These are phyloP conservation scores for Emericellopsis cladophorae DNA, from an alignment of 2,329 filamentous ascomycete species.

Conservation along the genomic window DNA sequence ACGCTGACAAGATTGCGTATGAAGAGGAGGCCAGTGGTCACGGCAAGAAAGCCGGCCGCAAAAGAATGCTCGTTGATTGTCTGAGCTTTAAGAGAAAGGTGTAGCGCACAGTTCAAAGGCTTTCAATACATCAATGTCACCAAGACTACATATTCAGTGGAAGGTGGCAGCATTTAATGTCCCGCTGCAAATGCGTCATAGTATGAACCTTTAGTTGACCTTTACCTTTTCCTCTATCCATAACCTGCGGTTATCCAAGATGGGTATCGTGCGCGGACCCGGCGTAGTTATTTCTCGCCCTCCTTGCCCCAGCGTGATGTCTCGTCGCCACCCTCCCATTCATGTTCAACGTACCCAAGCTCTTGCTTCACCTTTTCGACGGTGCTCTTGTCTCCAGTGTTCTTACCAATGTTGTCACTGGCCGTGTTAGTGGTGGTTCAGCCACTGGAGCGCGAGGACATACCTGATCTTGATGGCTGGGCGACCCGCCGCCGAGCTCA, in stretches of 20 bases:
- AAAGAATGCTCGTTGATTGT: constrained; percentile 18
- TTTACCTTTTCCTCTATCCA: too few species aligned
- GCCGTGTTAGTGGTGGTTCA: background rate
- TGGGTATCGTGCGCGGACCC: too few species aligned
- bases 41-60: constrained; percentile 13
- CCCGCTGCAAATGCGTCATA: too few species aligned
- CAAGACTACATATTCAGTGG: too few species aligned
- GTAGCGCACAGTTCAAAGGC: too few species aligned
- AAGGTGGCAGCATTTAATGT: too few species aligned
- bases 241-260: too few species aligned
- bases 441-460: constrained; percentile 4
- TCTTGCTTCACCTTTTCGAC: constrained; percentile 75
- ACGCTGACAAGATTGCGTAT: constrained; percentile 14
- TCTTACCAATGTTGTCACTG: constrained; percentile 79
- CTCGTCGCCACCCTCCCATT: constrained; percentile 78
- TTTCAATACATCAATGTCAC: too few species aligned
- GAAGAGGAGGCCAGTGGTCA: constrained; percentile 11
- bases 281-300: background rate
- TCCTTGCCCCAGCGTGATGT: constrained; percentile 64
- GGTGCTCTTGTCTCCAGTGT: constrained; percentile 72
- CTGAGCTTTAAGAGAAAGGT: constrained; percentile 9
- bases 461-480: constrained; percentile 79
- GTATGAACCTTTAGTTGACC: too few species aligned
- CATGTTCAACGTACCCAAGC: constrained; percentile 74
- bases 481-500: constrained; percentile 70